Evolutionary conservation across 345 rosid species (phyloP).

Genomic region (Crucihimalaya himalaica): DNA sequence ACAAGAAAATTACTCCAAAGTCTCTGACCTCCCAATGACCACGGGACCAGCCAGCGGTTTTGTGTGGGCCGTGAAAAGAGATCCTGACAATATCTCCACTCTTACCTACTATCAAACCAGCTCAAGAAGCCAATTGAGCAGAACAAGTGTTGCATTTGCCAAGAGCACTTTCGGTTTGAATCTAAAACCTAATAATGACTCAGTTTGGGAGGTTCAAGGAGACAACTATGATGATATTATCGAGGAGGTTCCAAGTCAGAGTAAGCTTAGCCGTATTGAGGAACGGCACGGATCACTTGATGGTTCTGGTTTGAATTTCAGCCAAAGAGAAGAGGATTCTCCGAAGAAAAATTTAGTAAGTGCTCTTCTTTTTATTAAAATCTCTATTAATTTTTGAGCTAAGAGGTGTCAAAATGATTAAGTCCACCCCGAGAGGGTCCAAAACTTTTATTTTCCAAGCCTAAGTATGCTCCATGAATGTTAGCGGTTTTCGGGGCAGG

Average conservation of each 20-base stretch:
- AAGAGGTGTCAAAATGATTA: too few relatives aligned
- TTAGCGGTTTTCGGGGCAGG: too few relatives aligned
- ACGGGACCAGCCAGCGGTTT: constrained; percentile 53
- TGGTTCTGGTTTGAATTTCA: constrained; percentile 36
- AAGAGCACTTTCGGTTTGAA: constrained; percentile 38
- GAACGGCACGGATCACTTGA: constrained; percentile 42
- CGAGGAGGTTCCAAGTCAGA: constrained; percentile 32
- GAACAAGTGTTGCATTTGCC: constrained; percentile 48
- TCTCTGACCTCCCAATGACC: constrained; percentile 47
- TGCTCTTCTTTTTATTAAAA: background rate
- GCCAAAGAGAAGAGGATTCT: constrained; percentile 40
- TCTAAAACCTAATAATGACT: constrained; percentile 30
- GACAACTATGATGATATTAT: constrained; percentile 16
- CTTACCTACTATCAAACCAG: constrained; percentile 49
- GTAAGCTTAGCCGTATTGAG: constrained; percentile 26
- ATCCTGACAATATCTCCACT: constrained; percentile 50
- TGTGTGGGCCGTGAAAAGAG: constrained; percentile 56
- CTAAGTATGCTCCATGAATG: too few relatives aligned
- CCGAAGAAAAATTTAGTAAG: constrained; percentile 44
- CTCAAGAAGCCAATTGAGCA: constrained; percentile 51
- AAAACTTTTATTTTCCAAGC: too few relatives aligned
- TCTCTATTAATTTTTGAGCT: background rate
- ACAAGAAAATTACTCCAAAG: constrained; percentile 40
- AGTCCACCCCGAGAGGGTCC: too few relatives aligned
- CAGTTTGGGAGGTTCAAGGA: constrained; percentile 31